Percentiles rank a stretch among this genome's conserved stretches.
Evolutionary conservation across 2,329 filamentous ascomycete species (phyloP).

Genomic region (Clarireedia monteithiana): DNA sequence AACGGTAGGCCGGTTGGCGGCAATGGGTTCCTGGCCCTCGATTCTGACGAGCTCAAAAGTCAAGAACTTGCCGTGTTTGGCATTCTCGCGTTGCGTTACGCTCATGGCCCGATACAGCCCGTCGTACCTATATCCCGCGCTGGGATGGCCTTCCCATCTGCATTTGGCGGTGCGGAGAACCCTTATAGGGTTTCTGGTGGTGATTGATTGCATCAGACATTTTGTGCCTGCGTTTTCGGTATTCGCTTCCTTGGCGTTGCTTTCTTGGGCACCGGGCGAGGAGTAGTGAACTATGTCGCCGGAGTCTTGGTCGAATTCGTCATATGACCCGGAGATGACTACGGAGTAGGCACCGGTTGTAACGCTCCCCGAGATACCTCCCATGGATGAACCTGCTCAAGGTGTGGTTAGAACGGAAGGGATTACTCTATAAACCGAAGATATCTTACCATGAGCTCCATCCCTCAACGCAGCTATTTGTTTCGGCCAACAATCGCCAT

Average conservation of each 20-base stretch:
- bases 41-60: not conserved
- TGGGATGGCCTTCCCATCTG: not conserved
- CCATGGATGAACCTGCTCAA: not conserved
- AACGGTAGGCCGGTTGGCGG: not conserved
- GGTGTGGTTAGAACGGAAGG: no score
- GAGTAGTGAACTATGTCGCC: not conserved
- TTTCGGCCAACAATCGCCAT: not conserved
- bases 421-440: not conserved
- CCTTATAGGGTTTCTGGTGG: not conserved
- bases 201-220: not conserved
- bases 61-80: not conserved
- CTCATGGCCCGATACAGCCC: not conserved
- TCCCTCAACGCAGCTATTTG: not conserved
- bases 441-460: constrained; percentile 2
- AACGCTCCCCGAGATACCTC: not conserved
- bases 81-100: not conserved
- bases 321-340: not conserved
- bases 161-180: not conserved
- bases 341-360: not conserved
- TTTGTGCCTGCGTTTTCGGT: not conserved
- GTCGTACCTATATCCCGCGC: not conserved
- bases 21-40: not conserved
- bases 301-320: not conserved
- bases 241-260: not conserved
- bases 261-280: not conserved